These are phyloP conservation scores for Paramecium caudatum DNA, from an alignment of 73 alveolate species.

Conservation along the genomic window DNA sequence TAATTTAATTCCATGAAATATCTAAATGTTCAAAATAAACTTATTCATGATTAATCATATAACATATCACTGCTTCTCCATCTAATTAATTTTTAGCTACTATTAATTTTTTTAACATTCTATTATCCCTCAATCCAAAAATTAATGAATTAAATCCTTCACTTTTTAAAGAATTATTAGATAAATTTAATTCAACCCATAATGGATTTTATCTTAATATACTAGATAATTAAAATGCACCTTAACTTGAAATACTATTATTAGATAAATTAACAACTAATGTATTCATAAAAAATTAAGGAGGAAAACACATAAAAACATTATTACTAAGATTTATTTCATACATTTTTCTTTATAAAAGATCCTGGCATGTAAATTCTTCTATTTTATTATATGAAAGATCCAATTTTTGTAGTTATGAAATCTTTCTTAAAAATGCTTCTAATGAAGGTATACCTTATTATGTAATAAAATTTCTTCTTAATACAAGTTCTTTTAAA, in stretches of 20 bases:
- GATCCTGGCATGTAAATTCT: conserved; percentile 50
- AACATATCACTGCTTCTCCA: conserved; percentile 51
- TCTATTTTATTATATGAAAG: conserved; percentile 60
- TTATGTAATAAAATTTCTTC: not conserved
- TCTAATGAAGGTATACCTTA: not conserved
- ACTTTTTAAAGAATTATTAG: conserved; percentile 17
- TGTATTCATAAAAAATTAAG: conserved; percentile 53
- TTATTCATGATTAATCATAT: conserved; percentile 67
- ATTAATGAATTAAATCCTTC: conserved; percentile 68
- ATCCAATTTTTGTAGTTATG: conserved; percentile 20
- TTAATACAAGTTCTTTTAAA: conserved; percentile 48
- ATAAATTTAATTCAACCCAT: conserved; percentile 62
- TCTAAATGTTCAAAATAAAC: conserved; percentile 66
- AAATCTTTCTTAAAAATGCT: conserved; percentile 58
- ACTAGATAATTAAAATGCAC: conserved; percentile 56
- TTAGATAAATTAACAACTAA: conserved; percentile 57
- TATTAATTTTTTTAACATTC: conserved; percentile 51
- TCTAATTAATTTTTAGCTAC: conserved; percentile 57
- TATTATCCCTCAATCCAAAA: conserved; percentile 69
- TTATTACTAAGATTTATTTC: conserved; percentile 27
- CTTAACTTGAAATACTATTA: conserved; percentile 51
- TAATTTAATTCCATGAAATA: conserved; percentile 38
- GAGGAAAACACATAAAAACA: conserved; percentile 7
- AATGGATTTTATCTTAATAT: conserved; percentile 54
- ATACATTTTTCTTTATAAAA: conserved; percentile 42